Percentiles rank a stretch among this genome's conserved stretches.
These are phyloP conservation scores for Astrothelium subdiscretum DNA, from an alignment of 495 filamentous ascomycete genomes.

Conservation along the genomic window DNA sequence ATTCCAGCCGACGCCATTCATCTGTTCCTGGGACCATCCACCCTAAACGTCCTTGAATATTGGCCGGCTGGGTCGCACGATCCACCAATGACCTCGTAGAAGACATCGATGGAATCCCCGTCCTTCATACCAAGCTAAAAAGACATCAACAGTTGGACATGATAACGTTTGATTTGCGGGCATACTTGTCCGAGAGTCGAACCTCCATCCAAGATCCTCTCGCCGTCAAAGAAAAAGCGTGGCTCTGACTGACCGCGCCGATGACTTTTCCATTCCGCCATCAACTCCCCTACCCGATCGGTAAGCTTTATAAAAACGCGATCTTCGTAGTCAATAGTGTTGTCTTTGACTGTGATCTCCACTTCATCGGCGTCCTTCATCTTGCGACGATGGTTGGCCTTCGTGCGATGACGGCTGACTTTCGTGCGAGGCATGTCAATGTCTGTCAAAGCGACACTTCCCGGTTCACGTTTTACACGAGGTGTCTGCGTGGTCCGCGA, in stretches of 20 bases:
- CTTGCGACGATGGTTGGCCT: neutral
- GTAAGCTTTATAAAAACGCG: neutral
- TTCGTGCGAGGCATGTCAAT: neutral
- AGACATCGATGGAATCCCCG: neutral
- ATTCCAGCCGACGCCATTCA: neutral
- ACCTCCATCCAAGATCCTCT: neutral
- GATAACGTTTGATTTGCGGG: neutral
- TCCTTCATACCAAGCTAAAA: neutral
- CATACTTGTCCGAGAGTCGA: neutral
- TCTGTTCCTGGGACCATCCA: neutral
- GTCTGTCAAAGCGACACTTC: neutral
- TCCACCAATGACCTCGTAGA: neutral
- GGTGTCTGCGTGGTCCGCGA: neutral
- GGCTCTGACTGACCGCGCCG: neutral
- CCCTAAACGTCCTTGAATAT: neutral
- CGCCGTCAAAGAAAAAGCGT: neutral
- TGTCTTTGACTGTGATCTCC: neutral
- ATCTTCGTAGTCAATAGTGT: neutral
- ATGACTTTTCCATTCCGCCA: neutral
- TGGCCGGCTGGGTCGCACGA: neutral
- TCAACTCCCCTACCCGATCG: neutral
- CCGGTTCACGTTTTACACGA: neutral
- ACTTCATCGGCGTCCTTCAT: neutral
- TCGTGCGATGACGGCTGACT: neutral
- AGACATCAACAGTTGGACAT: neutral